Evolutionary conservation across 192 early-diverging fungal species (phyloP).

Genomic region (Chytriomyces confervae): DNA sequence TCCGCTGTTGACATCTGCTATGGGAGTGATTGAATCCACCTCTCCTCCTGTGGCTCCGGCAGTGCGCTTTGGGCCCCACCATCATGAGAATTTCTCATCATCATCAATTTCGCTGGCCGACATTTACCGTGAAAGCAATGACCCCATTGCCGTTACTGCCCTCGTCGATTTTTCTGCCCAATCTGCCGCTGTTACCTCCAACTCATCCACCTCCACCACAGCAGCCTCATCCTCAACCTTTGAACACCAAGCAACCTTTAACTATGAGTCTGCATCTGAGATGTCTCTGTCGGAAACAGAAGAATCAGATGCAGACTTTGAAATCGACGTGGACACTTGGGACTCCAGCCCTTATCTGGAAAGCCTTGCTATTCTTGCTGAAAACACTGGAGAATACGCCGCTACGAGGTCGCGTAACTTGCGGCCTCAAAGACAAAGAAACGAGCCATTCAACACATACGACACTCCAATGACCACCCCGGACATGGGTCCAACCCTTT

Average conservation of each 20-base stretch:
- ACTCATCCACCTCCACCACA: background rate
- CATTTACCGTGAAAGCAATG: conserved; percentile 33
- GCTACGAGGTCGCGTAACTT: no score
- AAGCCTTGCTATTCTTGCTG: no score
- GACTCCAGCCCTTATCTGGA: conserved; percentile 1
- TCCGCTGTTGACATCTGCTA: conserved; percentile 26
- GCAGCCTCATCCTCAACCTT: background rate
- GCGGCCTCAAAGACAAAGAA: no score
- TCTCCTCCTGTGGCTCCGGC: conserved; percentile 27
- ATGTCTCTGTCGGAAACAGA: background rate
- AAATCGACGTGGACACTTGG: conserved; percentile 23
- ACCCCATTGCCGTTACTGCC: background rate
- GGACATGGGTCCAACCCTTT: background rate
- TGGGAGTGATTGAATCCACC: conserved; percentile 1
- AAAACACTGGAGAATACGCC: no score
- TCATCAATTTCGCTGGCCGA: conserved; percentile 32
- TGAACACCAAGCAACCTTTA: background rate
- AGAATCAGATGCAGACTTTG: background rate
- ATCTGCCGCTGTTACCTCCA: background rate
- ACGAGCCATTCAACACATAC: no score
- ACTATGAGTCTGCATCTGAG: conserved; percentile 12
- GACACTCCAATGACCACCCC: no score
- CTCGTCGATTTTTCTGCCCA: background rate
- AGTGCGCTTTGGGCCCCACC: conserved; percentile 30
- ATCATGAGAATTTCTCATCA: conserved; percentile 16